Percentiles rank a stretch among this genome's conserved stretches.
Evolutionary conservation across 2,329 filamentous ascomycete species (phyloP).

Genomic region (Exophiala phaeomuriformis): DNA sequence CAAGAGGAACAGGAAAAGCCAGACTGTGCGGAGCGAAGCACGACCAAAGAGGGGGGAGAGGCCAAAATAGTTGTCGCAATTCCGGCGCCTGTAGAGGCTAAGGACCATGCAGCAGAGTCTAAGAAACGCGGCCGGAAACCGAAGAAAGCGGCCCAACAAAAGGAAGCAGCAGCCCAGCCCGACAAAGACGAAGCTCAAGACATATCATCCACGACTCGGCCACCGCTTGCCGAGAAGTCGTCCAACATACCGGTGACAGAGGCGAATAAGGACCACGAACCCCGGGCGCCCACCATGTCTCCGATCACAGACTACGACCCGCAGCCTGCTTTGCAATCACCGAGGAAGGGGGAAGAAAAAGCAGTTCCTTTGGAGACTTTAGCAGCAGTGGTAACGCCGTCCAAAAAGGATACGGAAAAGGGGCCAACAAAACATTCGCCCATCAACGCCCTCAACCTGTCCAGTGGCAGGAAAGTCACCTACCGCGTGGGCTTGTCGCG

Average conservation of each 20-base stretch:
- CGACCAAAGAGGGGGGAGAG: not conserved
- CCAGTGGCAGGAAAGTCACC: conserved; percentile 11
- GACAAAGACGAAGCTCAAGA: conserved; percentile 6
- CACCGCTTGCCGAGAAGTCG: conserved; percentile 16
- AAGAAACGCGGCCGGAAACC: conserved; percentile 27
- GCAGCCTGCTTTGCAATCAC: not conserved
- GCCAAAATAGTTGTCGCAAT: conserved; percentile 21
- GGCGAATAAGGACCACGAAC: not conserved
- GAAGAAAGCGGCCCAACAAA: conserved; percentile 15
- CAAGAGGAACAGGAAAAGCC: conserved; percentile 4
- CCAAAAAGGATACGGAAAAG: conserved; percentile 14
- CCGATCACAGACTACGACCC: conserved; percentile 15
- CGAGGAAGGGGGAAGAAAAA: not conserved
- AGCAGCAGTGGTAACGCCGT: conserved; percentile 3
- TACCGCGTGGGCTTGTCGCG: conserved; percentile 26
- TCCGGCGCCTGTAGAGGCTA: conserved; percentile 8
- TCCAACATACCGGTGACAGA: conserved; percentile 4
- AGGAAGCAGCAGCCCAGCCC: conserved; percentile 1
- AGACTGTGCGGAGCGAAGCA: not conserved
- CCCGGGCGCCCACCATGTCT: conserved; percentile 11
- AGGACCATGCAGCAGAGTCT: conserved; percentile 12
- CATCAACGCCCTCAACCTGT: conserved; percentile 18
- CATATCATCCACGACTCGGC: not conserved
- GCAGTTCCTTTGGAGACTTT: not conserved
- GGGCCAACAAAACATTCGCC: conserved; percentile 24